phyloP scores from a whole-genome alignment of 2,329 filamentous ascomycete species.

The Colletotrichum chrysophilum region DNA sequence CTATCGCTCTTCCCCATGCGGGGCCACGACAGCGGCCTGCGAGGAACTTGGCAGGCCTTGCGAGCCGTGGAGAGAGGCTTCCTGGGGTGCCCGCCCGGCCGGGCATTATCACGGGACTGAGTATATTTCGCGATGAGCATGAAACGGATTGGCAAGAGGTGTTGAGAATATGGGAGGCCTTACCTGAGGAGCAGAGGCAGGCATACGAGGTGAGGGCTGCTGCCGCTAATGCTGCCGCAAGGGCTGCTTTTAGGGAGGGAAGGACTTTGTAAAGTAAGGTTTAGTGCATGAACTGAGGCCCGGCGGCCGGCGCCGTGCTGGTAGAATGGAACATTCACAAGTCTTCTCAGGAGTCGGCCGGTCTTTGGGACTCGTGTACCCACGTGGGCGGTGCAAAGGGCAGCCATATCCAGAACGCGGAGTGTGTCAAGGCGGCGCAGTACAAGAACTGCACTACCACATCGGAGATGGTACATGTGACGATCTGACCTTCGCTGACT shows the following conservation, averaged over 20 bases:
- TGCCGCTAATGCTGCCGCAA: not conserved
- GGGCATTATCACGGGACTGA: not conserved
- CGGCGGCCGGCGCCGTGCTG: slow-evolving; percentile 64
- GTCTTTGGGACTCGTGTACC: slow-evolving; percentile 57
- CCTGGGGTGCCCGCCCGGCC: not conserved
- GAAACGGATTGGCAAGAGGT: not conserved
- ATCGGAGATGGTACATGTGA: slow-evolving; percentile 49
- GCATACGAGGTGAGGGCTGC: not conserved
- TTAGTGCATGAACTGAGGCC: slow-evolving; percentile 29
- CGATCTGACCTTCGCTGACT: not conserved
- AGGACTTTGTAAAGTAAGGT: slow-evolving; percentile 32
- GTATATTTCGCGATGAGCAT: not conserved
- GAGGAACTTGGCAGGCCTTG: not conserved
- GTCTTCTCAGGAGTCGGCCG: slow-evolving; percentile 37
- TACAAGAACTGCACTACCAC: slow-evolving; percentile 36
- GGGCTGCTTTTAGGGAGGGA: not conserved
- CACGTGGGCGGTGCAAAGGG: slow-evolving; percentile 43
- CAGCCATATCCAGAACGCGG: slow-evolving; percentile 13
- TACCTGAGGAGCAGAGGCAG: not conserved
- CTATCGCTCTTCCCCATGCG: not conserved
- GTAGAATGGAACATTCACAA: slow-evolving; percentile 68
- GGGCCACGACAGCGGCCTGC: not conserved
- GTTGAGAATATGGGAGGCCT: not conserved
- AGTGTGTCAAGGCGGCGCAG: slow-evolving; percentile 25
- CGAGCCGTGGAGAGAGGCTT: not conserved